Conservation (phyloP, 345 rosid species). For the Murraya koenigii region DNA sequence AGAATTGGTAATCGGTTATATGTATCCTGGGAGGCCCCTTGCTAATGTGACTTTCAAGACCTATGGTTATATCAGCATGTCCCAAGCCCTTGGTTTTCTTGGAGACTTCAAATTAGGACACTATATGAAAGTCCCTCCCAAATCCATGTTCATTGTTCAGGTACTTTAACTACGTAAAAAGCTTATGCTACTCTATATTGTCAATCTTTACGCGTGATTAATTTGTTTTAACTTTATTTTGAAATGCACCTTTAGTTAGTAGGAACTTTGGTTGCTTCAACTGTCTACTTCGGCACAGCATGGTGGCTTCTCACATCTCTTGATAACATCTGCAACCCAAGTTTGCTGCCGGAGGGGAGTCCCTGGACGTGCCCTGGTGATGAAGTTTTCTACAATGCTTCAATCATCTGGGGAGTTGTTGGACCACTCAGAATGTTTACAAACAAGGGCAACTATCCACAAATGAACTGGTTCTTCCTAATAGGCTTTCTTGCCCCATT, state of each 20-base stretch:
- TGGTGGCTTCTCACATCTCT: conserved; percentile 75
- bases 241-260: conserved; percentile 30
- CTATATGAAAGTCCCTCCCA: conserved; percentile 90
- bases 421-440: conserved; percentile 78
- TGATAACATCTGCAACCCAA: conserved; percentile 56
- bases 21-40: conserved; percentile 74
- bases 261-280: conserved; percentile 70
- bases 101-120: conserved; percentile 84
- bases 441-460: conserved; percentile 48
- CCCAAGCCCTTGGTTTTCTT: conserved; percentile 64
- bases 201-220: background rate
- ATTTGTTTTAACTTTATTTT: background rate
- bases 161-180: conserved; percentile 18
- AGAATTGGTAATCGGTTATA: conserved; percentile 70
- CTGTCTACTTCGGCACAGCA: conserved; percentile 59
- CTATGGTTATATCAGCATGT: conserved; percentile 77
- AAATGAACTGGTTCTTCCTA: conserved; percentile 80
- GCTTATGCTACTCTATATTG: background rate
- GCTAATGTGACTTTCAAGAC: conserved; percentile 95
- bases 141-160: conserved; percentile 78
- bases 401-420: conserved; percentile 87
- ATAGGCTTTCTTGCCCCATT: conserved; percentile 73
- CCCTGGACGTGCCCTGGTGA: conserved; percentile 85
- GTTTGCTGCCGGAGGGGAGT: conserved; percentile 59
- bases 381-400: conserved; percentile 80